Conservation (phyloP, 2,329 filamentous ascomycete species). For the Monosporascus sp. region DNA sequence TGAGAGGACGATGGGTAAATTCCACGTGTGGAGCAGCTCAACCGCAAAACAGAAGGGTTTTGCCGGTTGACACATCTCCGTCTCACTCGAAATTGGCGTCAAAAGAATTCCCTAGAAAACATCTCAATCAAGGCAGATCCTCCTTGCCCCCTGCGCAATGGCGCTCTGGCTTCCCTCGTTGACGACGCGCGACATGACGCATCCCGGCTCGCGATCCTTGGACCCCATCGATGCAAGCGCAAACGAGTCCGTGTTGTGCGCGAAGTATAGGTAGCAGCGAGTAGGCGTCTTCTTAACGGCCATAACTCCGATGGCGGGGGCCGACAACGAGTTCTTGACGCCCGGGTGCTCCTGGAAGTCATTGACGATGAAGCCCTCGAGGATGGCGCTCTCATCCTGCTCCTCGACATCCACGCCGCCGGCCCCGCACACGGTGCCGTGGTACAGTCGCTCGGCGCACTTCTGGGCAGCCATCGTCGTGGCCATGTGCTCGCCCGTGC, state of each 20-base stretch:
- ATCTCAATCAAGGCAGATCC: slow-evolving; percentile 30
- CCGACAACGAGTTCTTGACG: slow-evolving; percentile 71
- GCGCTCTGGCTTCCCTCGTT: slow-evolving; percentile 37
- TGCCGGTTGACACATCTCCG: no score
- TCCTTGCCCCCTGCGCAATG: slow-evolving; percentile 52
- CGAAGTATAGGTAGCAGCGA: slow-evolving; percentile 84
- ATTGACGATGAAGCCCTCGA: slow-evolving; percentile 72
- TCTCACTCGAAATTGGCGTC: no score
- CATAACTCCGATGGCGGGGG: slow-evolving; percentile 87
- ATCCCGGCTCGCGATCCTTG: slow-evolving; percentile 66
- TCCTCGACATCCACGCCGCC: slow-evolving; percentile 60
- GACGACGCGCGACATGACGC: slow-evolving; percentile 79
- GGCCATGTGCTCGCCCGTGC: slow-evolving; percentile 96
- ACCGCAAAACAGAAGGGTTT: no score
- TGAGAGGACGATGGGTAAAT: no score
- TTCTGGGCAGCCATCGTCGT: slow-evolving; percentile 86
- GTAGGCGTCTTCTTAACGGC: slow-evolving; percentile 76
- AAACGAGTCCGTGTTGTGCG: slow-evolving; percentile 88
- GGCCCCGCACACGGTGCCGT: slow-evolving; percentile 54
- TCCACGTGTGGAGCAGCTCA: no score
- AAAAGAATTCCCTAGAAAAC: not conserved
- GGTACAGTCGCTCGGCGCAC: slow-evolving; percentile 81
- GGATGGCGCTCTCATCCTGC: slow-evolving; percentile 69
- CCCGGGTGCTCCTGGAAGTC: slow-evolving; percentile 93
- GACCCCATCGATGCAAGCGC: slow-evolving; percentile 86